phyloP scores from a whole-genome alignment of 2,329 filamentous ascomycete species.

The Daldinia sp. region DNA sequence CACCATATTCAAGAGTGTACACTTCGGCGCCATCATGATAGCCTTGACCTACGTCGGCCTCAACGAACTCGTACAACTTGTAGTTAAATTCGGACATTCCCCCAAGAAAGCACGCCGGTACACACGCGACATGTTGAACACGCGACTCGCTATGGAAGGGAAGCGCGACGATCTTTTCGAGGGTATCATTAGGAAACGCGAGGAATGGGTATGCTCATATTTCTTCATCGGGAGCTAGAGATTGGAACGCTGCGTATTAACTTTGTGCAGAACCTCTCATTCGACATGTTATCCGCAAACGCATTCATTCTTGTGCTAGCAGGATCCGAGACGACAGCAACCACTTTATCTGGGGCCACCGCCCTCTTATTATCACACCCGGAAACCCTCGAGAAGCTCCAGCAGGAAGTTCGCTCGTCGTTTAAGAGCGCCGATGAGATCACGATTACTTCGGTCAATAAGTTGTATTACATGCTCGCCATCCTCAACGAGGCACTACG shows the following conservation, averaged over 20 bases:
- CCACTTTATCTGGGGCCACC: constrained; percentile 43
- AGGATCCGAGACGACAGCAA: constrained; percentile 46
- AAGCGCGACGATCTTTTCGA: constrained; percentile 46
- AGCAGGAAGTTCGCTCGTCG: constrained; percentile 50
- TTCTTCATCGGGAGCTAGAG: no score
- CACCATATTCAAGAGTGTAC: constrained; percentile 45
- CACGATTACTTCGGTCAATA: constrained; percentile 46
- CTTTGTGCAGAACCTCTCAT: constrained; percentile 37
- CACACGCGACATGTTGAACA: constrained; percentile 37
- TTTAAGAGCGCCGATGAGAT: constrained; percentile 52
- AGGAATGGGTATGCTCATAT: constrained; percentile 42
- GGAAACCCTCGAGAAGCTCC: constrained; percentile 45
- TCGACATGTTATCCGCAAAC: constrained; percentile 41
- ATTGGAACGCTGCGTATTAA: background rate
- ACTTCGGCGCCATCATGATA: constrained; percentile 35
- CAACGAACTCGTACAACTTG: constrained; percentile 33
- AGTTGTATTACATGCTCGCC: constrained; percentile 53
- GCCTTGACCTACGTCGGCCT: constrained; percentile 39
- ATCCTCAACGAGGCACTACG: constrained; percentile 54
- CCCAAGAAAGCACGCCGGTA: constrained; percentile 28
- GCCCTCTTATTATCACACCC: constrained; percentile 46
- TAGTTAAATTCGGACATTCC: constrained; percentile 27
- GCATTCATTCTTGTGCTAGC: constrained; percentile 43
- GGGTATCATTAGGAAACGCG: constrained; percentile 44
- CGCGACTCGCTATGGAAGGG: constrained; percentile 38